These are phyloP conservation scores for Pelargonium nanum DNA, from an alignment of 345 rosid species.

Conservation along the genomic window DNA sequence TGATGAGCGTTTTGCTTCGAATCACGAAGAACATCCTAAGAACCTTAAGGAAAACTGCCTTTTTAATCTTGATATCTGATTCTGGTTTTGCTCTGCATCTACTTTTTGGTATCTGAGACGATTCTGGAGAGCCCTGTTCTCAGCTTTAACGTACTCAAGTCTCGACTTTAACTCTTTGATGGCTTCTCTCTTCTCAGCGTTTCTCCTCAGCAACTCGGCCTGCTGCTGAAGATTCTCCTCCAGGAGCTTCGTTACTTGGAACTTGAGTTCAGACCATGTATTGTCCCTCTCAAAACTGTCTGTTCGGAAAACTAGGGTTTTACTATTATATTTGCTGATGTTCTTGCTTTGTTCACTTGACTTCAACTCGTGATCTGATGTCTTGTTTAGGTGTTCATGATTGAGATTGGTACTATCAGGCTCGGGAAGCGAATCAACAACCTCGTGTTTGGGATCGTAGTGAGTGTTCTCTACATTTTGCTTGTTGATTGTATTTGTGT, in stretches of 20 bases:
- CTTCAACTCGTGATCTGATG: slow-evolving; percentile 10
- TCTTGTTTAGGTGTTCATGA: slow-evolving; percentile 14
- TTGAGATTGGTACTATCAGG: slow-evolving; percentile 2
- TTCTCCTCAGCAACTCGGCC: slow-evolving; percentile 38
- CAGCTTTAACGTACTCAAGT: slow-evolving; percentile 24
- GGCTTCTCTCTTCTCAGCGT: slow-evolving; percentile 32
- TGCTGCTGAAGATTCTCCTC: slow-evolving; percentile 36
- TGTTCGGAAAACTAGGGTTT: background rate
- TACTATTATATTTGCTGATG: too few species aligned
- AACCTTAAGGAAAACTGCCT: slow-evolving; percentile 15
- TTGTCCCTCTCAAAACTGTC: slow-evolving; percentile 6
- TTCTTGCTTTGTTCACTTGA: slow-evolving; percentile 7
- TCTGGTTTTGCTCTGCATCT: slow-evolving; percentile 13
- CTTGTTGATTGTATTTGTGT: background rate
- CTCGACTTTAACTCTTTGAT: slow-evolving; percentile 22
- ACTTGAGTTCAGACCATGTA: slow-evolving; percentile 20
- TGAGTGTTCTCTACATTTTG: slow-evolving; percentile 5
- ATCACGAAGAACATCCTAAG: slow-evolving; percentile 1
- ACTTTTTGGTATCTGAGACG: slow-evolving; percentile 12
- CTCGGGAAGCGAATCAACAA: slow-evolving; percentile 13
- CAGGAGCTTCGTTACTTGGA: slow-evolving; percentile 28
- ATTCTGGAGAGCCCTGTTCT: slow-evolving; percentile 27
- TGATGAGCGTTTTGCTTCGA: too few species aligned
- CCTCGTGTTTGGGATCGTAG: slow-evolving; percentile 9
- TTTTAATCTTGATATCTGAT: slow-evolving; percentile 15